Conservation (phyloP, 169 alveolate species). For the Cyclospora cayetanensis region DNA sequence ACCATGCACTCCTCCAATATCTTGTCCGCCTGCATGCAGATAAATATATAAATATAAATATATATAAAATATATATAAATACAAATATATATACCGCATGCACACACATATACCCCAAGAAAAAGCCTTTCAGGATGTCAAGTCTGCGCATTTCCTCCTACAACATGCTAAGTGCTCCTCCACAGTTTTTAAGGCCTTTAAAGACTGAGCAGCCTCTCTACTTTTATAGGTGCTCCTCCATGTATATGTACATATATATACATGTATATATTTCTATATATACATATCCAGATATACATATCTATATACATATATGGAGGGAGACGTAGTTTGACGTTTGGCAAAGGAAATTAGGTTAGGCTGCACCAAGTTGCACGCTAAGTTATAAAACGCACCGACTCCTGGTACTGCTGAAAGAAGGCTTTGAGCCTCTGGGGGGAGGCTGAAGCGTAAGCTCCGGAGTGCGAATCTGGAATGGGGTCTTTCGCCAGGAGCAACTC, state of each 20-base stretch:
- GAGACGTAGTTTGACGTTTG: background rate
- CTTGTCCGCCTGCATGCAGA: constrained; percentile 60
- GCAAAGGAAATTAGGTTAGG: no score
- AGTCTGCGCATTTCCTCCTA: no score
- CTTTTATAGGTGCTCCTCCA: no score
- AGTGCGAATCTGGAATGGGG: constrained; percentile 65
- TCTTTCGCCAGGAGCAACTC: constrained; percentile 32
- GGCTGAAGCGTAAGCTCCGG: constrained; percentile 57
- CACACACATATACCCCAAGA: no score
- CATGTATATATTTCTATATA: background rate
- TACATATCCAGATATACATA: background rate
- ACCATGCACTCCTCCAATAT: constrained; percentile 67
- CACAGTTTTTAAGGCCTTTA: no score
- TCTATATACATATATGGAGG: background rate
- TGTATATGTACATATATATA: background rate
- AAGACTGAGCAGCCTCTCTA: no score
- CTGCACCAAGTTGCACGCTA: no score
- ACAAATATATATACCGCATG: no score
- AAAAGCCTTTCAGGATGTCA: no score
- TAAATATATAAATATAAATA: background rate
- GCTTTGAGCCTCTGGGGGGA: constrained; percentile 73
- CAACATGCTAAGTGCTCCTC: no score
- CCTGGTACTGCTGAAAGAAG: constrained; percentile 70
- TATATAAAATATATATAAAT: background rate
- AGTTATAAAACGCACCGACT: constrained; percentile 53